Evolutionary conservation across 2,329 filamentous ascomycete genomes (phyloP), one percentile per base, ranked within the genome.

Genomic region (Exophiala mesophila): DNA sequence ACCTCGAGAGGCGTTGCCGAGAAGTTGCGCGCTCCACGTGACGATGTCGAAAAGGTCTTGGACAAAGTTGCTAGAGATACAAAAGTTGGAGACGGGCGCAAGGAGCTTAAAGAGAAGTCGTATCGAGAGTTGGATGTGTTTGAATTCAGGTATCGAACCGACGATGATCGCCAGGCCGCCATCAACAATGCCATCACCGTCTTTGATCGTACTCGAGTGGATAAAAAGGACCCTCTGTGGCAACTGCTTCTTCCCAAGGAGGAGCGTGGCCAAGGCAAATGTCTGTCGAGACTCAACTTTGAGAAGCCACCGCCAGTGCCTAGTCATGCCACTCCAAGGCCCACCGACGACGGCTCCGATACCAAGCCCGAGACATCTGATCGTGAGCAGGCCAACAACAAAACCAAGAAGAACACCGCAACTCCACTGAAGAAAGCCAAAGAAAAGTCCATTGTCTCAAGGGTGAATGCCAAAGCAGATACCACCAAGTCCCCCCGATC

Each of bases 71-170:
- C 70, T 10, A 65, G 68, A 42, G 67, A 72, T 51, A 62, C 72
- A 28, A 69, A 67, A 40, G 57, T 69, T 13, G 62, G 69, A 43
- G 47, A 45, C 9, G 52, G 53, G 5, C 72, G 73, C 48, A 77
- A 71, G 61, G 63, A 73, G 53, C 64, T 83, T 48, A 71, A 64
- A 23, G 77, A 81, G 59, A 77, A 76, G 55, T 63, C 66, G 12
- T 82, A 74, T 58, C 77, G 76, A 54, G 78, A 82, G 39, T 63
- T 83, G 48, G 76, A 81, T 55, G 70, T 79, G 7, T 82, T 72
- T 69, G 73, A 69, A 5, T 82, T 82, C 55, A 69, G 68, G 9
- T 83, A 81, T 59, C 69, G 68, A 19, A 69, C 63, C 26, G 57
- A 71, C 34, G 70, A 75, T 34, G 74, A 81, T 43, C 70, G 78